Percentiles rank a stretch among this genome's conserved stretches.
Conservation (phyloP, 2,329 filamentous ascomycete genomes). For the Botryotinia narcissicola region DNA sequence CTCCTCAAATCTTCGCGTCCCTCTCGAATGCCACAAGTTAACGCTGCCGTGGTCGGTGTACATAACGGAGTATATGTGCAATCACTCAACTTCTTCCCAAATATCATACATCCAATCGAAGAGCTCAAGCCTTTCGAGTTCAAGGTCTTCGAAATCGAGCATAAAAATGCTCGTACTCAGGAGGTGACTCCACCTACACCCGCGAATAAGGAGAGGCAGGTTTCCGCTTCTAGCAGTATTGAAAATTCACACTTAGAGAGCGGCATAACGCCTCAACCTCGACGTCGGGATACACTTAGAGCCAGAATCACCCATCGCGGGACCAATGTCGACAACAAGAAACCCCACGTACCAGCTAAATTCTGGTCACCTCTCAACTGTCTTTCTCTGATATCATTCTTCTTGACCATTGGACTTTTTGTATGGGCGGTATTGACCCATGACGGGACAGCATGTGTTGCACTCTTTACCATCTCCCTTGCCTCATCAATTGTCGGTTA, state of each 20-base stretch:
- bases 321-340: slow-evolving; percentile 38
- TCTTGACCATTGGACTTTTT: slow-evolving; percentile 50
- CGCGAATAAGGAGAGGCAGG: neutral
- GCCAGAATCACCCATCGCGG: slow-evolving; percentile 26
- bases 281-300: slow-evolving; percentile 23
- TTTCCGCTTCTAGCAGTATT: slow-evolving; percentile 12
- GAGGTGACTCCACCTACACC: neutral
- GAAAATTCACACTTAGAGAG: slow-evolving; percentile 15
- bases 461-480: slow-evolving; percentile 51
- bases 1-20: slow-evolving; percentile 57
- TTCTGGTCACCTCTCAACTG: slow-evolving; percentile 53
- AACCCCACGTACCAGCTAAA: slow-evolving; percentile 49
- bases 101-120: slow-evolving; percentile 57
- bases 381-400: slow-evolving; percentile 50
- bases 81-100: slow-evolving; percentile 60
- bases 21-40: slow-evolving; percentile 53
- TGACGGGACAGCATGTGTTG: slow-evolving; percentile 52
- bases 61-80: slow-evolving; percentile 54
- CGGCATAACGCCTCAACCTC: slow-evolving; percentile 17
- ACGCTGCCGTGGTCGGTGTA: slow-evolving; percentile 57
- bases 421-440: slow-evolving; percentile 43
- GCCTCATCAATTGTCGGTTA: slow-evolving; percentile 55
- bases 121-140: slow-evolving; percentile 49
- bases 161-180: slow-evolving; percentile 33
- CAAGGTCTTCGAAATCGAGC: slow-evolving; percentile 49